Evolutionary conservation across 208 protist species (phyloP).

Genomic region (Porcisia hertigi): DNA sequence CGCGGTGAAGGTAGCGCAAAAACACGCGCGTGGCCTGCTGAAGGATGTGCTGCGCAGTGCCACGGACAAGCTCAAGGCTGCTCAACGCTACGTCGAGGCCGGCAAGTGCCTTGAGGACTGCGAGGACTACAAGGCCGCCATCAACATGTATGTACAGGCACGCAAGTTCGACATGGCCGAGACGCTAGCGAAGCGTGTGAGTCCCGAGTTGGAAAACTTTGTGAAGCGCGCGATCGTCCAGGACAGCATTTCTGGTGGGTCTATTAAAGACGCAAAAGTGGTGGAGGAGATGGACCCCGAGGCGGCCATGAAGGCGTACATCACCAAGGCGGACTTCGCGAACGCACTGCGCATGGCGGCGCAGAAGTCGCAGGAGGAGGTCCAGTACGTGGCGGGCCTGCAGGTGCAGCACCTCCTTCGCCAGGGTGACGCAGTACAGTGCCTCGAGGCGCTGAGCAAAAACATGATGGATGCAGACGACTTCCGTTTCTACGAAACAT

Average conservation of each 20-base stretch:
- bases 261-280: conserved; percentile 76
- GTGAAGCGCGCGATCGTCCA: conserved; percentile 90
- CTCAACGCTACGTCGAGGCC: conserved; percentile 84
- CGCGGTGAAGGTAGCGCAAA: conserved; percentile 94
- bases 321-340: conserved; percentile 77
- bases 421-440: conserved; percentile 51
- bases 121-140: conserved; percentile 91
- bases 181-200: conserved; percentile 81
- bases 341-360: conserved; percentile 84
- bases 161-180: conserved; percentile 93
- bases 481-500: conserved; percentile 91
- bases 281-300: conserved; percentile 90
- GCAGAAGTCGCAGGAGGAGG: conserved; percentile 63
- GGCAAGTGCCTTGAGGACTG: conserved; percentile 90
- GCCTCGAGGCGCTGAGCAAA: conserved; percentile 65
- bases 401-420: conserved; percentile 78
- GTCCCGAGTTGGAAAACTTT: conserved; percentile 86
- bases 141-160: conserved; percentile 95
- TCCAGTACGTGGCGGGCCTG: conserved; percentile 71
- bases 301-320: conserved; percentile 89
- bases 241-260: conserved; percentile 83
- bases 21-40: conserved; percentile 84
- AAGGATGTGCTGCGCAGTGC: conserved; percentile 79
- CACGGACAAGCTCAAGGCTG: conserved; percentile 79
- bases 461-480: conserved; percentile 75